Base-by-base conservation (phyloP, 1,139 yeast genomes). In the Candida sojae region DNA sequence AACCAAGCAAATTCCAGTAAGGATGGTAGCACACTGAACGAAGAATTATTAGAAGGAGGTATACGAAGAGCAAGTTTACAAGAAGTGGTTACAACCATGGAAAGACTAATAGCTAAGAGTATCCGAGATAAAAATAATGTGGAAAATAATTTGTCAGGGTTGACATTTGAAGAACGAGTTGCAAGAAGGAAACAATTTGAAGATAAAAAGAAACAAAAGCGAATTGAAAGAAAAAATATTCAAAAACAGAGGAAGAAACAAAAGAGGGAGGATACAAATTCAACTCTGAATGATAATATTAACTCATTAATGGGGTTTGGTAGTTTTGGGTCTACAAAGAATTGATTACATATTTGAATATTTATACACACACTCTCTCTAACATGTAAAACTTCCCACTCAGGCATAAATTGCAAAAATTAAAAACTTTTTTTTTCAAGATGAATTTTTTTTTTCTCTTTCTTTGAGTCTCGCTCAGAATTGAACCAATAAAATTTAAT, bases 231-330 rank as follows among this genome's bases (percentile, higher is more conserved):
- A 55, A 60, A 61, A 45, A 57, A 51, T 55, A 54, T 51, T 54
- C 56, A 51, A 57, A 61, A 53, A 57, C 54, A 36, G 48, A 39
- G 42, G 7, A 48, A 48, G 43, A 49, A 45, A 48, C 45, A 21
- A 54, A 51, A 44, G 38, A 51, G 44, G 8, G 48, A 45, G 12
- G 57, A 46, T 10, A 40, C 43, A 17, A 45, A 42, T 8, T 41
- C 42, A 17, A 45, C 42, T 17, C 21, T 17, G 6, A 60, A 58
- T 12, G 56, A 57, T 38, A 75, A 68, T 6, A 63, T 84, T 60
- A 60, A 64, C 12, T 55, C 63, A 6, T 53, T 75, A 51, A 84
- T 87, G 91, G 93, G 93, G 1, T 83, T 87, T 53, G 58, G 68
- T 1, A 74, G 74, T 2, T 83, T 82, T 61, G 77, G 77, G 0